Evolutionary conservation across 345 rosid genomes (phyloP).

Genomic region (Salix exigua): DNA sequence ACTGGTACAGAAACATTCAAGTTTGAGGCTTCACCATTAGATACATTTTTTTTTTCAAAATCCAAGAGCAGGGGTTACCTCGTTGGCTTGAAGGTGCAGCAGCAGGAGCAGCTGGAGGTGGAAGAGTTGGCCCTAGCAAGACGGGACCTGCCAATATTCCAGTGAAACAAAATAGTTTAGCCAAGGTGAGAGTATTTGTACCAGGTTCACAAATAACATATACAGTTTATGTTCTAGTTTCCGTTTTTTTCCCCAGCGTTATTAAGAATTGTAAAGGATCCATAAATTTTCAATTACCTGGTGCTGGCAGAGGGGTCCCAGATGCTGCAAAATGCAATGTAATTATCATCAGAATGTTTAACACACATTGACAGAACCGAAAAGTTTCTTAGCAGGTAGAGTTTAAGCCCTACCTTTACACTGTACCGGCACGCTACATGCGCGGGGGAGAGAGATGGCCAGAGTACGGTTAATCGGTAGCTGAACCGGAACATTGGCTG

Average conservation of each 20-base stretch:
- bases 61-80: conserved; percentile 31
- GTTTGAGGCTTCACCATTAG: background rate
- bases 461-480: conserved; percentile 59
- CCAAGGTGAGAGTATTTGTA: background rate
- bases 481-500: conserved; percentile 74
- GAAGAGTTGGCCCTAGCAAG: conserved; percentile 47
- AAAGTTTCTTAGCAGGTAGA: background rate
- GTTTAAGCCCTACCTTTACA: conserved; percentile 53
- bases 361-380: background rate
- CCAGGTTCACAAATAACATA: background rate
- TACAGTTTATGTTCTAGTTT: background rate
- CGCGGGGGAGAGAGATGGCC: conserved; percentile 63
- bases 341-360: background rate
- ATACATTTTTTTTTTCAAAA: background rate
- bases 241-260: background rate
- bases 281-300: conserved; percentile 41
- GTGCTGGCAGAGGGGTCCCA: conserved; percentile 79
- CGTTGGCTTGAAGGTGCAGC: conserved; percentile 46
- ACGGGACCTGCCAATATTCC: conserved; percentile 52
- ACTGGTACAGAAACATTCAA: background rate
- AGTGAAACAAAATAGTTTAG: background rate
- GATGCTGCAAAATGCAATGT: conserved; percentile 47
- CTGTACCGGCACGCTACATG: conserved; percentile 65
- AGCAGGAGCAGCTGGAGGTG: conserved; percentile 35
- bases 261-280: background rate